These are phyloP conservation scores for Astragalus membranaceus DNA, from an alignment of 306 rosid species.

Conservation along the genomic window DNA sequence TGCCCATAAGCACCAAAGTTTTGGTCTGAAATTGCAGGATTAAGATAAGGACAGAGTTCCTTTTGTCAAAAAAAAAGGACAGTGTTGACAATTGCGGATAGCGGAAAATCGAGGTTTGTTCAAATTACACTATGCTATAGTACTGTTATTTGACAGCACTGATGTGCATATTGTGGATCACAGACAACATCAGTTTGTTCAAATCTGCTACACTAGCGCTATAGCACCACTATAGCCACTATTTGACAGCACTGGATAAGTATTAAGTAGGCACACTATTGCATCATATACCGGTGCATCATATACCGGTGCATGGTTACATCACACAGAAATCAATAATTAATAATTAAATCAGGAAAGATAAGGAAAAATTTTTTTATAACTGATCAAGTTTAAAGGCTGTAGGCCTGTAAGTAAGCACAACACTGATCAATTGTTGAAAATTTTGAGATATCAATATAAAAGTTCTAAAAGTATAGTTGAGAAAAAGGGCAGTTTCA, in stretches of 20 bases:
- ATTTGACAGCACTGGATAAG: too few relatives aligned
- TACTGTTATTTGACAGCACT: too few relatives aligned
- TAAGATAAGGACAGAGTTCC: neutral
- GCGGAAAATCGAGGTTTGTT: too few relatives aligned
- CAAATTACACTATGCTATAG: too few relatives aligned
- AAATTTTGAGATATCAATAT: neutral
- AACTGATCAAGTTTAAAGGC: neutral
- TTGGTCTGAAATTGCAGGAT: neutral
- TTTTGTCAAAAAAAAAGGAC: too few relatives aligned
- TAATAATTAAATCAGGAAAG: neutral
- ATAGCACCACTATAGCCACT: too few relatives aligned
- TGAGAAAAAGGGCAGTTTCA: neutral
- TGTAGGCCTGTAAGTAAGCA: neutral
- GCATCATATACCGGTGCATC: slow-evolving; percentile 1
- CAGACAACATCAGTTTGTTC: too few relatives aligned
- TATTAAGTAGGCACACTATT: too few relatives aligned
- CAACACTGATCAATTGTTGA: neutral
- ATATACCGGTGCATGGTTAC: neutral
- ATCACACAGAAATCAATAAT: neutral
- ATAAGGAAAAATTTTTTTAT: neutral
- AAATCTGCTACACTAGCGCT: too few relatives aligned
- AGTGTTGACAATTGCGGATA: too few relatives aligned
- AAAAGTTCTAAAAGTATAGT: neutral
- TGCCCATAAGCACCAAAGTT: neutral
- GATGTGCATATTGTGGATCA: too few relatives aligned